Base-by-base conservation (phyloP, 2,329 filamentous ascomycete species). In the Penicillium sp. region DNA sequence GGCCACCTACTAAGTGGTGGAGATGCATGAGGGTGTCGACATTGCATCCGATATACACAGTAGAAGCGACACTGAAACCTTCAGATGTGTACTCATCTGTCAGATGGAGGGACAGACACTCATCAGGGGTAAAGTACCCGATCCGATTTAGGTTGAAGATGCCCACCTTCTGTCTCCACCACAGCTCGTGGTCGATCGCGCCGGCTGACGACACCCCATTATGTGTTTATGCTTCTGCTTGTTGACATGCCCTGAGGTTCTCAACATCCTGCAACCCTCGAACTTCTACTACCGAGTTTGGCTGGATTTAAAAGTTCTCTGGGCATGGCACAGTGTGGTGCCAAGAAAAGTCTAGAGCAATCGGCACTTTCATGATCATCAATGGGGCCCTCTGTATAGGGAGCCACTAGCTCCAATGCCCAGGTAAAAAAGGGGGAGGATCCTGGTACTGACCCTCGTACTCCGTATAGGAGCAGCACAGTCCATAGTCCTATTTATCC, bases 171-270 rank as follows among this genome's bases (percentile, higher is more conserved):
- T 27, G 40, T 45, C 45, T 53, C 54, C 56, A 57, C 54, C 35
- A 28, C 44, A 44, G 52, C 52, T 57, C 50, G 29, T 43, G 35
- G 45, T 43, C 38, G 49, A 49, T 50, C 48, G 14, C 40, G 48
- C 42, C 27, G 37, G 50, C 47, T 55, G 51, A 51, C 49, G 49
- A 56, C 47, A 43, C 47, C 26, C 41, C 43, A 48, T 48, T 40
- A 55, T 50, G 42, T 20, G 4, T 20, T 20, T 20, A 4, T 4
- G 18, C 4, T 43, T 52, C 42, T 50, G 40, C 48, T 49, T n/a
- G 24, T 11, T 20, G 28, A 23, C 18, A 16, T 20, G 41, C 31
- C 9, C 31, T 9, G 16, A 10, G 18, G 10, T 28, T 20, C 27
- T 35, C 14, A 8, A 35, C 16, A 9, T 27, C 9, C 40, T 24